Evolutionary conservation across 1,284 basidiomycete genomes (phyloP).

Genomic region (Melampsora larici-populina): DNA sequence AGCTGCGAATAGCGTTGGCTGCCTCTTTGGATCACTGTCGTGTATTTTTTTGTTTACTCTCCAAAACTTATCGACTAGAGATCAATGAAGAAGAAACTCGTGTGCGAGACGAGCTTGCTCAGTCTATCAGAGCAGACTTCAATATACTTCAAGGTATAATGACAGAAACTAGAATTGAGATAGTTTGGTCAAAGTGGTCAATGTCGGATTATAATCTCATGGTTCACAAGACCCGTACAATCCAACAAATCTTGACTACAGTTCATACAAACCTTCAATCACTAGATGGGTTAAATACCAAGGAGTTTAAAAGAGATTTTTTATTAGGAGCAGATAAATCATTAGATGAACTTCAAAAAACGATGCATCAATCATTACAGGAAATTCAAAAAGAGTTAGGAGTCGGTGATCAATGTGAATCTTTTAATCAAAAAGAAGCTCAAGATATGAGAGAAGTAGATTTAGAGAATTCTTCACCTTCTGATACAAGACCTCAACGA

Average conservation of each 20-base stretch:
- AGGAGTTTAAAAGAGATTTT: constrained; percentile 50
- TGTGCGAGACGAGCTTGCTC: constrained; percentile 51
- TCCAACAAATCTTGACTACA: constrained; percentile 54
- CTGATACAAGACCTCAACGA: no score
- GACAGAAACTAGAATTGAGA: constrained; percentile 51
- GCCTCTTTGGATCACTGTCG: constrained; percentile 52
- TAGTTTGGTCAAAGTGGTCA: constrained; percentile 53
- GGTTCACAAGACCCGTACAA: constrained; percentile 48
- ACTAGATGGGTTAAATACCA: constrained; percentile 48
- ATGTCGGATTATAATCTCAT: constrained; percentile 52
- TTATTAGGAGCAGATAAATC: constrained; percentile 48
- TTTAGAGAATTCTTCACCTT: background rate
- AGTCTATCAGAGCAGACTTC: constrained; percentile 53
- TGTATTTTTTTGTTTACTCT: constrained; percentile 51
- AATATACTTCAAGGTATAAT: constrained; percentile 52
- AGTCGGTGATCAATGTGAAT: background rate
- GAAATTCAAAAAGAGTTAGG: constrained; percentile 47
- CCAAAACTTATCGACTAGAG: constrained; percentile 53
- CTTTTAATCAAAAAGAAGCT: constrained; percentile 4
- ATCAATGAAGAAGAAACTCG: constrained; percentile 53
- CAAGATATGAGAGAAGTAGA: constrained; percentile 20
- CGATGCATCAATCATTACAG: constrained; percentile 47
- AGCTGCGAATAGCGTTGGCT: constrained; percentile 53
- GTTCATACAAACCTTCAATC: constrained; percentile 50
- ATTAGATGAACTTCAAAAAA: constrained; percentile 50